Base-by-base conservation (phyloP, 1,284 basidiomycete genomes). In the Volvariella volvacea region DNA sequence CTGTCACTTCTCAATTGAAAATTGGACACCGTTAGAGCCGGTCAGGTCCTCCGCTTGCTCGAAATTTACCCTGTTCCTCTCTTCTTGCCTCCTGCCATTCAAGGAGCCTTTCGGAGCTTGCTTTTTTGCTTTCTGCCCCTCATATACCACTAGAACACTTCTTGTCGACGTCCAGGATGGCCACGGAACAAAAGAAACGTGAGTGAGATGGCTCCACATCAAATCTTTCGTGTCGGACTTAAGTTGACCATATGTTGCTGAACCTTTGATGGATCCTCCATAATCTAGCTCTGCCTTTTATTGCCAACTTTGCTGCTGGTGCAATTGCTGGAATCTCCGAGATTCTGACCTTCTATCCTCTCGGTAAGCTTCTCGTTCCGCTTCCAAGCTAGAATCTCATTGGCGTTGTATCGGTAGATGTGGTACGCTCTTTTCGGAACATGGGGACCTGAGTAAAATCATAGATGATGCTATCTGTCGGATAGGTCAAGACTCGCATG, bases 401-500 rank as follows among this genome's bases (percentile, higher is more conserved):
- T 19, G 42, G n/a, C n/a, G 42, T 33, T 8, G 19, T 20, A 37
- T 33, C 20, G 48, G 9, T 48, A 79, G 76, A 79, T 77, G 76
- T 79, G 48, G 76, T 79, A 63, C 49, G 76, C 67, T 34, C 20
- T 34, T 44, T 41, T 36, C 44, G 31, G 22, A 32, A 43, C 38
- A 21, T 42, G 12, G 20, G 22, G 30, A 41, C 39, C 43, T 42
- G 30, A 31, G 19, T 32, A 37, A 30, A 22, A 41, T 28, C 25
- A 39, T 15, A 47, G 30, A 47, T 40, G 25, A 39, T 34, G 41
- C 39, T 42, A 47, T 50, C 36, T 10, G 39, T 41, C 14, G 19
- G 6, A 9, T 58, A 88, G 83, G 88, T 98, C 64, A 99, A 99
- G 73, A 99, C 95, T 9, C 88, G 95, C 25, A 94, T 98, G 83